phyloP scores from a whole-genome alignment of 306 rosid species.

The Vigna radiata region DNA sequence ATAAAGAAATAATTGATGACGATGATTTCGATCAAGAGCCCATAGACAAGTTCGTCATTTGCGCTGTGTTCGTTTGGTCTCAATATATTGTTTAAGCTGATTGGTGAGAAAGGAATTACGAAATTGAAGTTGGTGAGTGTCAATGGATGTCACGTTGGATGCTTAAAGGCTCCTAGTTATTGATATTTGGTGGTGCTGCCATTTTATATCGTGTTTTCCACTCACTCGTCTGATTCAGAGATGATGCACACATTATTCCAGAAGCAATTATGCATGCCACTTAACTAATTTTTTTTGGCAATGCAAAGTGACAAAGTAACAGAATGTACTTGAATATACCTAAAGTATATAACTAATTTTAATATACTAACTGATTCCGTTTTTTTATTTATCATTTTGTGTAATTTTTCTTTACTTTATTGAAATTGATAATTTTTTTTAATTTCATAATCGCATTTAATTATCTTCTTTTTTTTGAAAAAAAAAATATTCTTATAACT shows the following conservation, averaged over 20 bases:
- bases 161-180: not conserved
- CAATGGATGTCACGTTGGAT: constrained; percentile 7
- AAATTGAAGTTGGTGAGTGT: not conserved
- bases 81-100: no score
- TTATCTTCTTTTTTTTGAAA: no score
- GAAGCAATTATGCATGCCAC: not conserved
- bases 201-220: not conserved
- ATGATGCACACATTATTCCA: not conserved
- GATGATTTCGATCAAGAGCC: constrained; percentile 2
- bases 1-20: constrained; percentile 2
- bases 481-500: no score
- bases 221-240: not conserved
- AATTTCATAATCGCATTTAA: no score
- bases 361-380: no score
- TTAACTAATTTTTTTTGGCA: no score
- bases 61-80: no score
- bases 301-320: not conserved
- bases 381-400: no score
- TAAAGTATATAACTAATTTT: not conserved
- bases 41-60: not conserved
- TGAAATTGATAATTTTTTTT: no score
- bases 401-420: no score
- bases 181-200: not conserved
- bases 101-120: no score
- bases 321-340: no score